Conservation (phyloP, 345 rosid genomes). For the Aurinia saxatilis region DNA sequence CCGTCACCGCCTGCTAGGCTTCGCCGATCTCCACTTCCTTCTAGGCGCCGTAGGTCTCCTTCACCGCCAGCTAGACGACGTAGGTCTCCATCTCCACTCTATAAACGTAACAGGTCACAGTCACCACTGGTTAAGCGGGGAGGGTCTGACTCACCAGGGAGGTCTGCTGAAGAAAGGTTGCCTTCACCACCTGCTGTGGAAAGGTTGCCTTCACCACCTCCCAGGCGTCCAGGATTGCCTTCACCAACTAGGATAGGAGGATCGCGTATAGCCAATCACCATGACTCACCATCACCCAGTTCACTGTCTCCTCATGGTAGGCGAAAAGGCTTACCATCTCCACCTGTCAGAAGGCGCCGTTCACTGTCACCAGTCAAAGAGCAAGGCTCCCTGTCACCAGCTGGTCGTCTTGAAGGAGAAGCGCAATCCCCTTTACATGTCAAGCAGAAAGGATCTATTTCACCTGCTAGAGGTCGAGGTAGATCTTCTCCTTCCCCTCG, state of each 20-base stretch:
- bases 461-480: constrained; percentile 29
- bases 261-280: constrained; percentile 1
- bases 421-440: constrained; percentile 23
- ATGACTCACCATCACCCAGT: constrained; percentile 33
- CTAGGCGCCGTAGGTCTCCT: constrained; percentile 20
- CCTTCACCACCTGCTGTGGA: constrained; percentile 10
- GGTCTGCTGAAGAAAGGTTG: constrained; percentile 23
- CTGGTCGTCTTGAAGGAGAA: constrained; percentile 16
- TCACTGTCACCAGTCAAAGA: constrained; percentile 25
- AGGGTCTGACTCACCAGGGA: constrained; percentile 18
- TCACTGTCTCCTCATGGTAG: constrained; percentile 33
- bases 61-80: constrained; percentile 18
- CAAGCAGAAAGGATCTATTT: constrained; percentile 26
- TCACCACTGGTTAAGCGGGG: constrained; percentile 21
- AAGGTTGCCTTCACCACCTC: constrained; percentile 26
- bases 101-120: constrained; percentile 32
- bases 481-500: constrained; percentile 28
- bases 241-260: constrained; percentile 26
- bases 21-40: constrained; percentile 30
- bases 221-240: constrained; percentile 29
- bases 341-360: constrained; percentile 28
- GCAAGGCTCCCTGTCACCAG: constrained; percentile 33
- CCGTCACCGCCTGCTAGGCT: constrained; percentile 12
- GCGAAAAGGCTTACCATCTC: constrained; percentile 20
- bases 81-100: constrained; percentile 29